Base-by-base conservation (phyloP, 768 basidiomycete species). In the Suillus subluteus region DNA sequence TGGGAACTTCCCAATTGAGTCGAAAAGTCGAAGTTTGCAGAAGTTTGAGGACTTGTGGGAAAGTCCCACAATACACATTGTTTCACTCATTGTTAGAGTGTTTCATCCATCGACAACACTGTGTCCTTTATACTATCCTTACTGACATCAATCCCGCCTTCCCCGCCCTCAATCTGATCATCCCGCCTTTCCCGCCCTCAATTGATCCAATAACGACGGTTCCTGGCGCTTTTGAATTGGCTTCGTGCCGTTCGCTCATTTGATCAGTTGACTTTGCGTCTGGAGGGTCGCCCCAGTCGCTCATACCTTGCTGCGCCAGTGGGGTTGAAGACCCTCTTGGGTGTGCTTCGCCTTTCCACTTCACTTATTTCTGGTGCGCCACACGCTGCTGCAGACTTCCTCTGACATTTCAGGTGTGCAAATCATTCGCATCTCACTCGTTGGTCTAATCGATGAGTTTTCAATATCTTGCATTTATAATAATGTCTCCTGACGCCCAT, bases 291-390 rank as follows among this genome's bases (percentile, higher is more conserved):
- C 50, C 50, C 26, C 2, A 3, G 50, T 26, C 15, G 26, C 50
- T 52, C 50, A 26, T 8, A 26, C 15, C 3, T 52, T 52, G 50
- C 26, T 48, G 48, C 12, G 1, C 50, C 50, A 52, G 50, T 52
- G 50, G 50, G 50, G 50, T 52, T 52, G 50, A 52, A 52, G 50
- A 50, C 50, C 23, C 50, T 52, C 50, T 52, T 52, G 50, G 50
- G 48, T 2, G n/a, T 50, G 23, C 48, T 48, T 48, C 11, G 11
- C n/a, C n/a, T n/a, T n/a, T n/a, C n/a, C n/a, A n/a, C n/a, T n/a
- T n/a, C n/a, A n/a, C n/a, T n/a, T n/a, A 11, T 48, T 48, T 23
- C 46, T 48, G 46, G 46, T 23, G 11, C n/a, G 12, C 0, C n/a
- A 48, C 46, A 48, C n/a, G 5, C 5, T 48, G 4, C 46, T 48